phyloP scores from a whole-genome alignment of 768 basidiomycete species.

The Boletus subcaerulescens region DNA sequence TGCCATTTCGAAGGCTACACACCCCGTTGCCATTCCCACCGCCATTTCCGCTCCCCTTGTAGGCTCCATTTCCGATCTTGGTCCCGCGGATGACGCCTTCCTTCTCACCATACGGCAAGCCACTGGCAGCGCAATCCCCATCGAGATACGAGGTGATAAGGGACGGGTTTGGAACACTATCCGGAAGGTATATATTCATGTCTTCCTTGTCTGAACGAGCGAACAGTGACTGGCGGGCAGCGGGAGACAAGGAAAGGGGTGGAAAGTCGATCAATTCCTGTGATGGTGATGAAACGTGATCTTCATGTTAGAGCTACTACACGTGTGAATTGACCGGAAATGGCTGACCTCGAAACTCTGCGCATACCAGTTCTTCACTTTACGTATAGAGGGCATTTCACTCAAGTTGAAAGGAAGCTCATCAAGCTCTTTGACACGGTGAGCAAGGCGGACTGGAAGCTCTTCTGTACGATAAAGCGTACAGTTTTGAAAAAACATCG shows the following conservation, averaged over 20 bases:
- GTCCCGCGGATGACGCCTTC: constrained; percentile 7
- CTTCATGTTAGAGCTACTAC: not conserved
- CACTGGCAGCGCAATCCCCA: constrained; percentile 25
- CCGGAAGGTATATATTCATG: constrained; percentile 14
- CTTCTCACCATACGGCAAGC: constrained; percentile 14
- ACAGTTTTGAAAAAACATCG: too few relatives aligned
- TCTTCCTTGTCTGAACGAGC: constrained; percentile 11
- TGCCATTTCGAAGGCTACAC: constrained; percentile 16
- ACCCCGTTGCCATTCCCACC: constrained; percentile 15
- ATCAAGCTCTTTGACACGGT: constrained; percentile 18
- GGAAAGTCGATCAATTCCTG: constrained; percentile 14
- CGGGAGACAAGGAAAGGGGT: constrained; percentile 11
- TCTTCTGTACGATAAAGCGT: constrained; percentile 14
- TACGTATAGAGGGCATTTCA: constrained; percentile 17
- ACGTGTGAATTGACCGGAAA: not conserved
- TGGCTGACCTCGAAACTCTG: constrained; percentile 18
- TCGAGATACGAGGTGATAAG: constrained; percentile 20
- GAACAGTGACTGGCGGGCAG: constrained; percentile 12
- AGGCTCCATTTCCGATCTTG: constrained; percentile 10
- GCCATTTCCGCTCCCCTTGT: constrained; percentile 21
- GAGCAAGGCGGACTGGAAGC: constrained; percentile 15
- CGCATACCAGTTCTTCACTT: constrained; percentile 20
- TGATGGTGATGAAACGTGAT: not conserved
- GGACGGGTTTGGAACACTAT: constrained; percentile 15
- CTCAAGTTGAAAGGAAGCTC: constrained; percentile 16